Evolutionary conservation across 768 basidiomycete species (phyloP).

Genomic region (Cystobasidium ongulense): DNA sequence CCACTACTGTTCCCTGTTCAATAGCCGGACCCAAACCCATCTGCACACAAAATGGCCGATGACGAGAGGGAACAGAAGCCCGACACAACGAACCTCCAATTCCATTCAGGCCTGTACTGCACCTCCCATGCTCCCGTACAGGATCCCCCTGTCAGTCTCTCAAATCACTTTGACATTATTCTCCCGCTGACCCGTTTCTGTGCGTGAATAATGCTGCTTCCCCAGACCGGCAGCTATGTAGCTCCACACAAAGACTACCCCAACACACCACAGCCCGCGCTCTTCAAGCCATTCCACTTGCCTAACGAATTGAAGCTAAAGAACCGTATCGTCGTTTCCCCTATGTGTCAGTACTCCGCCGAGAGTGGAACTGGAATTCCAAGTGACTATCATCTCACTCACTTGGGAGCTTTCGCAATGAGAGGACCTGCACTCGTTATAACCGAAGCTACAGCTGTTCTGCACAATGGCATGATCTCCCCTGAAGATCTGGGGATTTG

Average conservation of each 20-base stretch:
- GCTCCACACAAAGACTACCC: constrained; percentile 11
- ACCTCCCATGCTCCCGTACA: neutral
- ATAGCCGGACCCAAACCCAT: neutral
- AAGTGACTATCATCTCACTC: constrained; percentile 76
- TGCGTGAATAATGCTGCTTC: neutral
- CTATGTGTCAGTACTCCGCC: constrained; percentile 30
- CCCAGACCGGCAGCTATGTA: constrained; percentile 9
- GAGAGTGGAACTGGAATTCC: constrained; percentile 43
- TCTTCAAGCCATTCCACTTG: constrained; percentile 21
- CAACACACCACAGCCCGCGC: constrained; percentile 18
- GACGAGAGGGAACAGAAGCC: constrained; percentile 21
- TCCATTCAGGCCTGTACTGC: neutral
- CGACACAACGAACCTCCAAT: neutral
- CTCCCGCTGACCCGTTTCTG: neutral
- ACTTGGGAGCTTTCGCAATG: constrained; percentile 58
- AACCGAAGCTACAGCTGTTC: constrained; percentile 60
- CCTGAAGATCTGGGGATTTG: constrained; percentile 56
- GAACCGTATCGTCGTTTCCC: constrained; percentile 27
- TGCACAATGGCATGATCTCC: constrained; percentile 36
- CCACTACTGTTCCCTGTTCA: neutral
- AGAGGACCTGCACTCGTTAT: constrained; percentile 63
- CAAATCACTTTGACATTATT: neutral
- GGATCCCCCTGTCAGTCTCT: neutral
- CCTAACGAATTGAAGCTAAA: constrained; percentile 16
- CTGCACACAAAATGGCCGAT: constrained; percentile 7